Base-by-base conservation (phyloP, 208 protist species). In the Crithidia bombi region DNA sequence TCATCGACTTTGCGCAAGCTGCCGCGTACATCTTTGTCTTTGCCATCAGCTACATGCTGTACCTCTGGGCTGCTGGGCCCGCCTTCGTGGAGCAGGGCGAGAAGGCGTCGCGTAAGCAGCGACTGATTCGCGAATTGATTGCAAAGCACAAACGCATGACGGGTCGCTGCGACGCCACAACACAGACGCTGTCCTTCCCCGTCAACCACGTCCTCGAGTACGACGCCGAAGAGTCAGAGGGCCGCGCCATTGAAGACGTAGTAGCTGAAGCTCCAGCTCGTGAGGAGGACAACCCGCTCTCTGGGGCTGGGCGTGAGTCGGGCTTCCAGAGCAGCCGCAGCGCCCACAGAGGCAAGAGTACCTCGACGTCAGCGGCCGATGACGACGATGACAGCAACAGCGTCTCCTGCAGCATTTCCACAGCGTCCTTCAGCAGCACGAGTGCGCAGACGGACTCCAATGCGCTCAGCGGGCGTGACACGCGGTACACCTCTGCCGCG, bases 11-110 rank as follows among this genome's bases (percentile, higher is more conserved):
- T 44, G 67, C 65, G 10, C 55, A 74, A 25, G 81, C 79, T 23
- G 81, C 78, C 3, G 78, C 87, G 21, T 93, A 92, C 75, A 92
- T 92, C 35, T 93, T 95, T 47, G 73, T 93, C 23, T 95, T 89
- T 54, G 83, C 75, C 47, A 80, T 93, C 25, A 68, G 81, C 55
- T 66, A 69, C 62, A 85, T 68, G 62, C 51, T 82, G 17, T 84
- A 76, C 61, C 55, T 91, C 1, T 93, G 85, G 84, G 64, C 71
- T 33, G 73, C 63, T 3, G 87, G 87, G 12, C 83, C 85, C 1
- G 47, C 80, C 57, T 75, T 91, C 12, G 86, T 95, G 11, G 81
- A 79, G 33, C 38, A 46, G 14, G 88, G 85, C 12, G 69, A 92
- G 70, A 78, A 78, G 50, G 73, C 86, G 50, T 77, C 78, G 17